These are phyloP conservation scores for Somion occarium DNA, from an alignment of 1,284 basidiomycete genomes.

Conservation along the genomic window DNA sequence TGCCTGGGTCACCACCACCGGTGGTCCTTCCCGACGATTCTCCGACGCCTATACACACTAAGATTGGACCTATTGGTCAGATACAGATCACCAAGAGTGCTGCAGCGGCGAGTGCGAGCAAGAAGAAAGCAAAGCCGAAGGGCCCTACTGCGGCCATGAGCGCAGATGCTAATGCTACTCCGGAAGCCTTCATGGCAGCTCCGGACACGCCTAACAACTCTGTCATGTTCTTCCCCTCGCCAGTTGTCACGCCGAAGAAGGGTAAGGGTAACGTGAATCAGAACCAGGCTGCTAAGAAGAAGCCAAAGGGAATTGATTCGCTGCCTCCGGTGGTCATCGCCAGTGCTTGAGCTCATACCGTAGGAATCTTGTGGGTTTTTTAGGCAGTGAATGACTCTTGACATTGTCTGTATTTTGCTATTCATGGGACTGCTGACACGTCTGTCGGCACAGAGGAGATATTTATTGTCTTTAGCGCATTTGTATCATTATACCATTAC, in stretches of 20 bases:
- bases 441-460: no score
- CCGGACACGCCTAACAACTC: slow-evolving; percentile 4
- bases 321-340: slow-evolving; percentile 50
- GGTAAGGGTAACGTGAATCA: slow-evolving; percentile 12
- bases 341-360: slow-evolving; percentile 39
- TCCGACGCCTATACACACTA: slow-evolving; percentile 50
- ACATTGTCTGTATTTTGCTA: no score
- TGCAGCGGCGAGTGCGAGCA: slow-evolving; percentile 20
- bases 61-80: slow-evolving; percentile 75
- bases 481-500: no score
- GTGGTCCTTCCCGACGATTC: slow-evolving; percentile 57
- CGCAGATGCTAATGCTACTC: slow-evolving; percentile 6
- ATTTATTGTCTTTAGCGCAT: no score
- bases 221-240: slow-evolving; percentile 8
- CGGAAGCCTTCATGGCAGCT: slow-evolving; percentile 3
- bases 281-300: slow-evolving; percentile 28
- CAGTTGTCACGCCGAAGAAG: slow-evolving; percentile 21
- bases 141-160: slow-evolving; percentile 17
- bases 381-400: no score
- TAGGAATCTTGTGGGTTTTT: no score
- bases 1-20: slow-evolving; percentile 12
- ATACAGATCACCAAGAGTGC: slow-evolving; percentile 38
- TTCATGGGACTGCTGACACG: no score
- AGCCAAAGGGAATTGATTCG: slow-evolving; percentile 24
- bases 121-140: slow-evolving; percentile 37